A percentile compares a stretch with the other conserved stretches of the same genome.
Evolutionary conservation across 176 grass and related monocot species (phyloP).

Genomic region (Zoysia japonica): DNA sequence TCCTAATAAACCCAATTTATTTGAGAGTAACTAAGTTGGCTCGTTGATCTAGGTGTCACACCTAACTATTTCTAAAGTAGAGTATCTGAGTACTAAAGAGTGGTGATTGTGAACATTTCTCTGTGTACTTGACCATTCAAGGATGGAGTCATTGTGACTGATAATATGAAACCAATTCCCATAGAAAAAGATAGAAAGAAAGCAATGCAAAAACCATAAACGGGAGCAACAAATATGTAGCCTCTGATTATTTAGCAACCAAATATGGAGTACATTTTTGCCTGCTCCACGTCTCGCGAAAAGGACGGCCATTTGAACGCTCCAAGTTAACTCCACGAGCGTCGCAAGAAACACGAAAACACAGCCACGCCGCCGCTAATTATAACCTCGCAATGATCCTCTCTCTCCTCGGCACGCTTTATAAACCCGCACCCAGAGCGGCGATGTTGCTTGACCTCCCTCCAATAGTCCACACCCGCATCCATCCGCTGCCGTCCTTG

Average conservation of each 20-base stretch:
- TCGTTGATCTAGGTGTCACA: too few relatives aligned
- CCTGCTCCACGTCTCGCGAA: background rate
- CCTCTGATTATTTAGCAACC: background rate
- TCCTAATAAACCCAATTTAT: too few relatives aligned
- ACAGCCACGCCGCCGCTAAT: slow-evolving; percentile 6
- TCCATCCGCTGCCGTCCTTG: slow-evolving; percentile 13
- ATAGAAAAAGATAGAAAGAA: background rate
- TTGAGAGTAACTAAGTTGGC: too few relatives aligned
- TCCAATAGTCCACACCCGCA: background rate
- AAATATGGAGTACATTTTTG: too few relatives aligned
- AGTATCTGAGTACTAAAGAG: too few relatives aligned
- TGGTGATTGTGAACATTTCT: background rate
- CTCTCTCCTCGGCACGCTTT: background rate
- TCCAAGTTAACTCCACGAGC: background rate
- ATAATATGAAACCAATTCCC: background rate
- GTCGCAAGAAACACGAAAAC: slow-evolving; percentile 17
- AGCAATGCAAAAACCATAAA: background rate
- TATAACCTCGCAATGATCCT: background rate
- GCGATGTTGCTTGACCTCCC: slow-evolving; percentile 20
- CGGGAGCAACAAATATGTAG: background rate
- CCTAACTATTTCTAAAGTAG: too few relatives aligned
- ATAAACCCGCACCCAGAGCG: slow-evolving; percentile 23
- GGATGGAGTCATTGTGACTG: background rate
- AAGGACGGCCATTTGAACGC: background rate
- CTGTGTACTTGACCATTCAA: background rate